Base-by-base conservation (phyloP, 2,329 filamentous ascomycete genomes). In the Neopestalotiopsis sp. region DNA sequence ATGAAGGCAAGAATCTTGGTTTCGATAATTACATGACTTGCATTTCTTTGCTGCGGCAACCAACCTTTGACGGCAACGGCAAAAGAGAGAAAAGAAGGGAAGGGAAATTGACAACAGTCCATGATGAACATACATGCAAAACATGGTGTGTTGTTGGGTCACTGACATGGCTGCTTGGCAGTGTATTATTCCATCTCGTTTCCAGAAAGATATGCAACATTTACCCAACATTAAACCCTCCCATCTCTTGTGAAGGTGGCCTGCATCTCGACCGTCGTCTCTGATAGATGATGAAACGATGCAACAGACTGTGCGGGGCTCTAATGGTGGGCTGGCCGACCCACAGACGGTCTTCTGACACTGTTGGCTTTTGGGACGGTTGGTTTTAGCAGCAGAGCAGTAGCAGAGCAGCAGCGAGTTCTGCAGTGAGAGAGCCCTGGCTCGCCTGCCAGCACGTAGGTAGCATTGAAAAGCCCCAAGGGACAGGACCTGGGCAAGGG, bases 251-350 rank as follows among this genome's bases (percentile, higher is more conserved):
- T 49, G 49, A 30, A 58, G 17, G 63, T 32, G 45, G 20, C 49
- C 42, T 56, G 34, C 42, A 58, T 58, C 49, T 28, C 20, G 49
- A 38, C 63, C 65, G 20, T 66, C 64, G 65, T 61, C 65, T 67
- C 57, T 38, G 40, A 45, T 69, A 67, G 30, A 67, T 69, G 49
- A 17, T 75, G 74, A 76, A 76, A 76, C 74, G 69, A 68, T 59
- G 34, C 65, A 34, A 59, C 30, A n/a, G 38, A 24, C 53, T 61
- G 56, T 66, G 64, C 45, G 64, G 64, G 45, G 34, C 34, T 58
- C 64, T 28, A n/a, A 20, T 14, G 45, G 20, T 24, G 45, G 17
- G 17, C 24, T 17, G 17, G 20, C n/a, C 45, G 17, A n/a, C 20
- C 20, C 28, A 57, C 56, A 32, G 53, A 10, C 42, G 34, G 68